Conservation (phyloP, 1,284 basidiomycete genomes). For the Cryptococcus sp. region DNA sequence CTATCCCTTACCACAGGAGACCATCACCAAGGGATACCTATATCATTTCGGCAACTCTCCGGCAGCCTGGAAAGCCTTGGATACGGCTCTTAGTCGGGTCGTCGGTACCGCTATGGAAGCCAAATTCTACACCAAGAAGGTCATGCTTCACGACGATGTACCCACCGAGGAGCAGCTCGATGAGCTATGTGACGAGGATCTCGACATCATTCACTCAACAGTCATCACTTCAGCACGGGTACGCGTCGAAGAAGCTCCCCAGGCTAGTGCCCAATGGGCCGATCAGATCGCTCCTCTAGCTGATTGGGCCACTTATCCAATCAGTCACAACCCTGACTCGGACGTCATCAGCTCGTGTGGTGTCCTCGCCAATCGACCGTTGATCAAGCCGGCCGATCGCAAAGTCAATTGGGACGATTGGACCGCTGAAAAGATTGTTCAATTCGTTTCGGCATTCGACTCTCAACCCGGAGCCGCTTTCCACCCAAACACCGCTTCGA, state of each 20-base stretch:
- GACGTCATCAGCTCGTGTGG: conserved; percentile 30
- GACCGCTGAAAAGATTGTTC: conserved; percentile 43
- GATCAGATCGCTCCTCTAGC: conserved; percentile 2
- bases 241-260: no score
- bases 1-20: conserved; percentile 41
- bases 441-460: conserved; percentile 48
- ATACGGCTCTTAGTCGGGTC: conserved; percentile 46
- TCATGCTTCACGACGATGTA: neutral
- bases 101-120: conserved; percentile 1
- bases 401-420: conserved; percentile 33
- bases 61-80: conserved; percentile 44
- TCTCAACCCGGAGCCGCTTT: conserved; percentile 51
- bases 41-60: conserved; percentile 48
- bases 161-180: no score
- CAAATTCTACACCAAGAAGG: neutral
- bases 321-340: conserved; percentile 37
- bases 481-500: conserved; percentile 29
- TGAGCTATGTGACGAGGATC: no score
- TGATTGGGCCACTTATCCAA: conserved; percentile 30
- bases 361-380: conserved; percentile 43
- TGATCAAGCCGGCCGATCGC: conserved; percentile 45
- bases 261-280: neutral
- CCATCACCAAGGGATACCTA: conserved; percentile 47
- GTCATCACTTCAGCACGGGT: no score
- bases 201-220: no score